Percentiles rank a stretch among this genome's conserved stretches.
These are phyloP conservation scores for Diaporthe batatas DNA, from an alignment of 2,329 filamentous ascomycete genomes.

Conservation along the genomic window DNA sequence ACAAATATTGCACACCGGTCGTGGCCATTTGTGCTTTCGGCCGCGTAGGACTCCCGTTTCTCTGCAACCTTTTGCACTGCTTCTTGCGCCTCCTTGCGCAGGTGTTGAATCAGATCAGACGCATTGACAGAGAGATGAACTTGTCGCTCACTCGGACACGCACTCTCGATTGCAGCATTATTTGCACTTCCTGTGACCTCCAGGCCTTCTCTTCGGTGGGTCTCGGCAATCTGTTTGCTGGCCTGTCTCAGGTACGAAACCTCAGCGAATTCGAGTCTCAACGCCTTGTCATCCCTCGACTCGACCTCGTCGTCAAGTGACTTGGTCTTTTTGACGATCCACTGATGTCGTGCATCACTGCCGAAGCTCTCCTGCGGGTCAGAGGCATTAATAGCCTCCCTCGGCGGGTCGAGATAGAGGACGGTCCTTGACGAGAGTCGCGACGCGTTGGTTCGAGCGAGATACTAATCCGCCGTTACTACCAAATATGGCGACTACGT, in stretches of 20 bases:
- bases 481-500: not conserved
- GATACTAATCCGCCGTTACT: slow-evolving; percentile 57
- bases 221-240: slow-evolving; percentile 72
- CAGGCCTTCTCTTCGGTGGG: slow-evolving; percentile 19
- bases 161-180: slow-evolving; percentile 33
- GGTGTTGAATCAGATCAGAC: slow-evolving; percentile 38
- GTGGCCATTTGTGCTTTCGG: slow-evolving; percentile 25
- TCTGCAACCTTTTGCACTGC: slow-evolving; percentile 45
- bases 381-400: slow-evolving; percentile 78
- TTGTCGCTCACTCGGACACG: slow-evolving; percentile 38
- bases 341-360: slow-evolving; percentile 82
- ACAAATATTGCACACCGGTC: slow-evolving; percentile 80
- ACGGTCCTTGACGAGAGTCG: slow-evolving; percentile 92
- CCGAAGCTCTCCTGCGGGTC: slow-evolving; percentile 85
- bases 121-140: slow-evolving; percentile 35
- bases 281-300: slow-evolving; percentile 72
- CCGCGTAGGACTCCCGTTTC: slow-evolving; percentile 61
- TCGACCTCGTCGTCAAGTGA: slow-evolving; percentile 83
- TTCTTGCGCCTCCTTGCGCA: slow-evolving; percentile 34
- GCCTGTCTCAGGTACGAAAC: slow-evolving; percentile 69
- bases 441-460: slow-evolving; percentile 84
- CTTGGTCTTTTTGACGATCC: slow-evolving; percentile 82
- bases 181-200: slow-evolving; percentile 5
- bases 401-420: slow-evolving; percentile 89
- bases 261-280: slow-evolving; percentile 43